Evolutionary conservation across 1,284 basidiomycete genomes (phyloP).

Genomic region (Anthracocystis walkeri): DNA sequence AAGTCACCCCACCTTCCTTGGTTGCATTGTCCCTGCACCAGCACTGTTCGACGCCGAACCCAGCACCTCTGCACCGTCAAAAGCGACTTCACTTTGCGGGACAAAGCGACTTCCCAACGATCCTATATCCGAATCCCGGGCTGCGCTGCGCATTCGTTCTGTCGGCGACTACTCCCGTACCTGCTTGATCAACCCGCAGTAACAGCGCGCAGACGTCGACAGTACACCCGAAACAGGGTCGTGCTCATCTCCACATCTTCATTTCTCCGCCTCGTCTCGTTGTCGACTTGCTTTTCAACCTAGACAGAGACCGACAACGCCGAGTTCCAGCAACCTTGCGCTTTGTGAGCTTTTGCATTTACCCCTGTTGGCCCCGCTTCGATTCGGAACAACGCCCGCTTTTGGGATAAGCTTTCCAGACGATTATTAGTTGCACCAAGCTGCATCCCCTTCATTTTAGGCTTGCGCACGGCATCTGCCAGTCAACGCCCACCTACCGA

Average conservation of each 20-base stretch:
- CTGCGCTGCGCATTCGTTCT: neutral
- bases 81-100: neutral
- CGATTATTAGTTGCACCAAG: constrained; percentile 8
- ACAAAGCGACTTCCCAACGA: neutral
- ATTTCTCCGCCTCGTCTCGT: too few relatives aligned
- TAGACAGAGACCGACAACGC: neutral
- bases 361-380: neutral
- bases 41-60: neutral
- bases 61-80: neutral
- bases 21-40: too few relatives aligned
- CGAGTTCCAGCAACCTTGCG: neutral
- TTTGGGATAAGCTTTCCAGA: constrained; percentile 17
- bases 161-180: neutral
- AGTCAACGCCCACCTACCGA: constrained; percentile 42
- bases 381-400: constrained; percentile 21
- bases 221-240: too few relatives aligned
- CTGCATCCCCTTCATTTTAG: constrained; percentile 18
- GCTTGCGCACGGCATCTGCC: constrained; percentile 35
- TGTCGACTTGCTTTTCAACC: too few relatives aligned
- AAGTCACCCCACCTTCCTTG: too few relatives aligned
- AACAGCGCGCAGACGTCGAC: neutral
- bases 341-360: neutral
- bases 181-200: neutral
- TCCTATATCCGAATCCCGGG: constrained; percentile 1
- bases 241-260: too few relatives aligned